These are phyloP conservation scores for Yamadazyma sp. DNA, from an alignment of 805 yeast genomes.

Conservation along the genomic window DNA sequence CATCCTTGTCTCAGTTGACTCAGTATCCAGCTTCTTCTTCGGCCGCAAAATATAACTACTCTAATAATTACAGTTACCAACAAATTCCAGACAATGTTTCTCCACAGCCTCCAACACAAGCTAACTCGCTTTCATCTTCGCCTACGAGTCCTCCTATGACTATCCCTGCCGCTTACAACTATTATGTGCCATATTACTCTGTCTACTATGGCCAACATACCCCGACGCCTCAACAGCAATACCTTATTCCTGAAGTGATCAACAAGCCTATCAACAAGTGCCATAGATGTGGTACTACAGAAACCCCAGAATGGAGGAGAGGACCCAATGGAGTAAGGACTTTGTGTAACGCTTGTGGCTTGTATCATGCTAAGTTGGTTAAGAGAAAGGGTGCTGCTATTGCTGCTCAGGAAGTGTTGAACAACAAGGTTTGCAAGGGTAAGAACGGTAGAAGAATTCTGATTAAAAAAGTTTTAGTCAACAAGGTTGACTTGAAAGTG, in stretches of 20 bases:
- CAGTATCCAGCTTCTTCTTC: conserved; percentile 8
- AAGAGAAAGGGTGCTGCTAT: conserved; percentile 55
- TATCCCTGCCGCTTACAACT: conserved; percentile 1
- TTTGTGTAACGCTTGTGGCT: conserved; percentile 44
- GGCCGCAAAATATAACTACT: no score
- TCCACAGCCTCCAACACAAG: conserved; percentile 3
- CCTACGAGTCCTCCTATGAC: conserved; percentile 2
- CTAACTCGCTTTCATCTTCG: background rate
- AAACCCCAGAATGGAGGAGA: conserved; percentile 46
- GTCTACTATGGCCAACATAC: conserved; percentile 12
- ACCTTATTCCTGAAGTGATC: conserved; percentile 31
- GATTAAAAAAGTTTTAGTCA: conserved; percentile 16
- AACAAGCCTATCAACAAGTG: conserved; percentile 37
- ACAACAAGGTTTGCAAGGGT: conserved; percentile 44
- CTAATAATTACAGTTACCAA: conserved; percentile 1
- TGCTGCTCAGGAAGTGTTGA: conserved; percentile 48
- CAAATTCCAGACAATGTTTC: background rate
- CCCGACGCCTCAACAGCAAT: conserved; percentile 13
- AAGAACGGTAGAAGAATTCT: conserved; percentile 43
- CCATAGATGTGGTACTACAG: conserved; percentile 47
- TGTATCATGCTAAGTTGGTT: conserved; percentile 45
- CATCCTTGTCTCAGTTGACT: conserved; percentile 9
- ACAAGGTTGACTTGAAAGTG: no score
- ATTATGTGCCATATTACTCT: conserved; percentile 13
- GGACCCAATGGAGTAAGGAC: conserved; percentile 49